A percentile compares a stretch with the other conserved stretches of the same genome.
Evolutionary conservation across 257 asterid genomes (phyloP).

Genomic region (Anisodus acutangulus): DNA sequence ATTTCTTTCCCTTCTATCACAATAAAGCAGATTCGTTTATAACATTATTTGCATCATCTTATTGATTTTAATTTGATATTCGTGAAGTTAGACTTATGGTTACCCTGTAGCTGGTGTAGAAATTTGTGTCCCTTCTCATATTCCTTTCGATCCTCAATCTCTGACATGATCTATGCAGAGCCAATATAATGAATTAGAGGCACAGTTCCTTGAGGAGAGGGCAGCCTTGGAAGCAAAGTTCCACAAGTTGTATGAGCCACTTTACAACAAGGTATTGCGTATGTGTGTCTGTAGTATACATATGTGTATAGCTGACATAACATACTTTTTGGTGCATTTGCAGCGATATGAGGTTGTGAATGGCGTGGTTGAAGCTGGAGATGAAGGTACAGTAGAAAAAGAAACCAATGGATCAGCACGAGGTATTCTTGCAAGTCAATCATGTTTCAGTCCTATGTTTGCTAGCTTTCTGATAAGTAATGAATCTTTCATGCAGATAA

Average conservation of each 20-base stretch:
- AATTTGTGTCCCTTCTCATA: no score
- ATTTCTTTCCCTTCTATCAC: background rate
- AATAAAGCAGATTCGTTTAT: background rate
- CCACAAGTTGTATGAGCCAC: slow-evolving; percentile 65
- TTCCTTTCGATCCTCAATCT: background rate
- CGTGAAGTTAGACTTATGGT: background rate
- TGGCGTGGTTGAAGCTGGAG: slow-evolving; percentile 52
- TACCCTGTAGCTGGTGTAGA: background rate
- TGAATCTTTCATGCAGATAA: slow-evolving; percentile 45
- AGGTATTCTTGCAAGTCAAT: slow-evolving; percentile 19
- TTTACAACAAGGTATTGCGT: slow-evolving; percentile 53
- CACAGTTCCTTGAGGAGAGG: slow-evolving; percentile 61
- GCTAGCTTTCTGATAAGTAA: background rate
- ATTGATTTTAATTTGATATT: background rate
- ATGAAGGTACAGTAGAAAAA: slow-evolving; percentile 35
- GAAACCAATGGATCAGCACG: slow-evolving; percentile 36
- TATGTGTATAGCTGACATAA: background rate
- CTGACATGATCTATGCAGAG: slow-evolving; percentile 39
- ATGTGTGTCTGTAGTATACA: background rate
- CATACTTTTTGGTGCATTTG: slow-evolving; percentile 25
- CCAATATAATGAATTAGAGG: slow-evolving; percentile 64
- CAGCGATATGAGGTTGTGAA: slow-evolving; percentile 69
- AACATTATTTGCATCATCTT: background rate
- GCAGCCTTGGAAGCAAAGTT: slow-evolving; percentile 70
- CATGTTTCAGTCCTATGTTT: slow-evolving; percentile 18